Evolutionary conservation across 352 stramenopile genomes (phyloP).

Genomic region (Phytophthora agathidicida): DNA sequence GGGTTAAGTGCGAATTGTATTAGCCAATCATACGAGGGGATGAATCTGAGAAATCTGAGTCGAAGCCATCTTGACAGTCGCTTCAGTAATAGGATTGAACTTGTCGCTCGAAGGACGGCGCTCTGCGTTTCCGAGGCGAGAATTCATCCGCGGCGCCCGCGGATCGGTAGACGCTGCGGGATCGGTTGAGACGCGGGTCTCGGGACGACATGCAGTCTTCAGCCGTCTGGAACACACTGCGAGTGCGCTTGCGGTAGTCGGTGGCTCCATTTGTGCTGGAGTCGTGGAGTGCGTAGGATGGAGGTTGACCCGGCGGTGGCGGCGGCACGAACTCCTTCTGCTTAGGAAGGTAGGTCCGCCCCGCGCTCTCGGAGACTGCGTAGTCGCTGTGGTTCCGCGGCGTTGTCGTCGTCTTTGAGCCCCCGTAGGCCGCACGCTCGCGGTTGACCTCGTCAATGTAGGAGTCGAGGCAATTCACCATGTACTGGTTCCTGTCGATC

Average conservation of each 20-base stretch:
- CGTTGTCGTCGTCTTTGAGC: slow-evolving; percentile 5
- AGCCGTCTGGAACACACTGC: slow-evolving; percentile 28
- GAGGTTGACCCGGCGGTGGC: slow-evolving; percentile 3
- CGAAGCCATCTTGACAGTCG: slow-evolving; percentile 27
- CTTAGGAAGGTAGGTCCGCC: slow-evolving; percentile 8
- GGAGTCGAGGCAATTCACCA: slow-evolving; percentile 45
- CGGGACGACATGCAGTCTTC: slow-evolving; percentile 18
- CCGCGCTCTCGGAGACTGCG: slow-evolving; percentile 9
- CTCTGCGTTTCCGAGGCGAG: slow-evolving; percentile 31
- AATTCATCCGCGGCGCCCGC: slow-evolving; percentile 21
- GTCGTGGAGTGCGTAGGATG: slow-evolving; percentile 19
- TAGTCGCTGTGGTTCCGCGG: slow-evolving; percentile 20
- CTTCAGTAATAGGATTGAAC: slow-evolving; percentile 25
- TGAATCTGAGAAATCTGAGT: slow-evolving; percentile 27
- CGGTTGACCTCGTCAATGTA: slow-evolving; percentile 45
- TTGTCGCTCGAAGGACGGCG: slow-evolving; percentile 30
- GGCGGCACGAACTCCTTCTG: slow-evolving; percentile 5
- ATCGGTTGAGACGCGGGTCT: slow-evolving; percentile 33
- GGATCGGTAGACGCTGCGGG: slow-evolving; percentile 36
- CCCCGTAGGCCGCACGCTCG: slow-evolving; percentile 11
- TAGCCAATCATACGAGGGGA: slow-evolving; percentile 15
- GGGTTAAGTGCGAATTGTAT: slow-evolving; percentile 33
- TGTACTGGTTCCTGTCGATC: slow-evolving; percentile 34
- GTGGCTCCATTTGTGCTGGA: background rate
- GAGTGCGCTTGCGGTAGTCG: slow-evolving; percentile 35